These are phyloP conservation scores for Inga oerstediana DNA, from an alignment of 306 rosid genomes.

Conservation along the genomic window DNA sequence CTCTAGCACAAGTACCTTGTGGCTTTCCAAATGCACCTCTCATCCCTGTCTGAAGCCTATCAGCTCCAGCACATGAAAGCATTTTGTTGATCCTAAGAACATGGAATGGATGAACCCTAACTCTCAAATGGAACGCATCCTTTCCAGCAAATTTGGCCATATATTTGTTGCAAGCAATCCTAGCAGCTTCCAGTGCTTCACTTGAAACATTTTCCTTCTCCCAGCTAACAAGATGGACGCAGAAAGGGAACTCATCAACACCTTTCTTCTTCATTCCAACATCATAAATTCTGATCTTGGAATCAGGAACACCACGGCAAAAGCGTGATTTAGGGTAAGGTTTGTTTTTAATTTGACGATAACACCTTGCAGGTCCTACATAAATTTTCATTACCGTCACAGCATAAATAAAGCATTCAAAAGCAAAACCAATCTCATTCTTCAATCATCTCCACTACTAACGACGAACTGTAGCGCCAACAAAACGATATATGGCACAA, in stretches of 20 bases:
- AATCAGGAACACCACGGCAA: constrained; percentile 91
- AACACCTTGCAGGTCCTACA: constrained; percentile 87
- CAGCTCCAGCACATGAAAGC: constrained; percentile 62
- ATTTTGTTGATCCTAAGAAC: constrained; percentile 86
- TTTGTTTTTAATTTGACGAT: constrained; percentile 78
- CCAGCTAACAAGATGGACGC: constrained; percentile 88
- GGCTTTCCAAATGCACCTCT: constrained; percentile 86
- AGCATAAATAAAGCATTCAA: not conserved
- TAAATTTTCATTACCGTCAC: not conserved
- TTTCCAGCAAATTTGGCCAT: constrained; percentile 87
- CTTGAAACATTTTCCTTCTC: constrained; percentile 88
- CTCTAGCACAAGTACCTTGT: constrained; percentile 72
- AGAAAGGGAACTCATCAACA: constrained; percentile 87
- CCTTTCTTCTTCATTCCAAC: constrained; percentile 93
- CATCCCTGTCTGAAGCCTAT: constrained; percentile 96
- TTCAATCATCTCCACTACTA: not conserved
- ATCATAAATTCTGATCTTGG: constrained; percentile 89
- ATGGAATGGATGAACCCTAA: constrained; percentile 89
- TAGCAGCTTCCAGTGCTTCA: constrained; percentile 83
- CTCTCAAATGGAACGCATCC: constrained; percentile 86
- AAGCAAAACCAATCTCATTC: not conserved
- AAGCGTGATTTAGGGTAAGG: constrained; percentile 87
- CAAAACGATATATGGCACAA: not conserved
- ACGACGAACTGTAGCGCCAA: not conserved
- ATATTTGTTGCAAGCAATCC: constrained; percentile 86